A percentile compares a stretch with the other conserved stretches of the same genome.
These are phyloP conservation scores for Musa beccarii DNA, from an alignment of 176 grass and related monocot species.

Conservation along the genomic window DNA sequence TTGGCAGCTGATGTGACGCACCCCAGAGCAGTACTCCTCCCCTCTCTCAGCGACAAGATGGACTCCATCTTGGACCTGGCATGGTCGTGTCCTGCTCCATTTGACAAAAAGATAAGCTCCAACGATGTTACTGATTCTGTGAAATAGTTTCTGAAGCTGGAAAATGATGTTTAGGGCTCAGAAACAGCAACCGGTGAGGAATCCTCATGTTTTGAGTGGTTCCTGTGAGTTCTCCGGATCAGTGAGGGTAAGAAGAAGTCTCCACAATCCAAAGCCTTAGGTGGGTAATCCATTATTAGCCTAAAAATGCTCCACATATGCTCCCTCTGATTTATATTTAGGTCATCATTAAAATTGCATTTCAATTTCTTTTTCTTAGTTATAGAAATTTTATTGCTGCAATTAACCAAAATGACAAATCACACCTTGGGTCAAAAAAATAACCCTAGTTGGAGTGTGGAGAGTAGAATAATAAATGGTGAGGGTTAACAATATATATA, in stretches of 20 bases:
- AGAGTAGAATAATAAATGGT: constrained; percentile 5
- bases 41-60: too few relatives aligned
- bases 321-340: background rate
- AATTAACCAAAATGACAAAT: background rate
- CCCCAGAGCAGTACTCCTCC: too few relatives aligned
- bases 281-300: background rate
- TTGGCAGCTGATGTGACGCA: too few relatives aligned
- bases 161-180: too few relatives aligned
- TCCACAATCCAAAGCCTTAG: background rate
- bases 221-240: background rate
- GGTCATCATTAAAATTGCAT: background rate
- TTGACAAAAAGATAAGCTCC: too few relatives aligned
- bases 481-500: background rate
- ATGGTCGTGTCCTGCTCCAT: too few relatives aligned
- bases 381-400: background rate
- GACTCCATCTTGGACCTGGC: too few relatives aligned
- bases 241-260: too few relatives aligned
- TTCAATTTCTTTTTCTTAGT: background rate
- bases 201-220: background rate
- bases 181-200: too few relatives aligned
- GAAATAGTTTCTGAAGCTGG: too few relatives aligned
- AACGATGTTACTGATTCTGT: too few relatives aligned
- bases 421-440: background rate
- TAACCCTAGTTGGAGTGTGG: background rate
- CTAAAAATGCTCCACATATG: background rate